phyloP scores from a whole-genome alignment of 108 stramenopile genomes.

The Chaetoceros muelleri region DNA sequence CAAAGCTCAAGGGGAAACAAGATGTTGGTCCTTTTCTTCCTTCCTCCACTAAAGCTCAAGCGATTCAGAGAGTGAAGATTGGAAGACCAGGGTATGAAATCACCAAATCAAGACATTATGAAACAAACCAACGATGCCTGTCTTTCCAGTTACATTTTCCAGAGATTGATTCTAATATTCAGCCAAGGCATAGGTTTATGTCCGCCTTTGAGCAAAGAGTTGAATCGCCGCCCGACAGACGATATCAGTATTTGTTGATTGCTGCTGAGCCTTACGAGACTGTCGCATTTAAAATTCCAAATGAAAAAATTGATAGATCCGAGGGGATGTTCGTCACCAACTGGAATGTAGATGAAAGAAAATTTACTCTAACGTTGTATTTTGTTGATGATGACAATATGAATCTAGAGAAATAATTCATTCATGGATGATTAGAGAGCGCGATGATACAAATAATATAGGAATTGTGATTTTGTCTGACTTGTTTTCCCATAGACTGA shows the following conservation, averaged over 20 bases:
- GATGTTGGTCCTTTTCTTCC: slow-evolving; percentile 17
- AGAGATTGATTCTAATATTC: slow-evolving; percentile 81
- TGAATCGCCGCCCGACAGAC: slow-evolving; percentile 90
- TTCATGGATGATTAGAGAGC: too few relatives aligned
- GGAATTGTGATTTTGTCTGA: too few relatives aligned
- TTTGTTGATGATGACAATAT: slow-evolving; percentile 52
- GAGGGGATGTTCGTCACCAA: slow-evolving; percentile 90
- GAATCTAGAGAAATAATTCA: too few relatives aligned
- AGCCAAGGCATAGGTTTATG: slow-evolving; percentile 99
- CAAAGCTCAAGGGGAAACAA: slow-evolving; percentile 37
- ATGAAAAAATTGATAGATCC: slow-evolving; percentile 85
- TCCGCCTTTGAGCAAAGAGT: slow-evolving; percentile 96
- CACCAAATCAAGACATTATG: slow-evolving; percentile 80
- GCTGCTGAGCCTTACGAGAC: slow-evolving; percentile 99
- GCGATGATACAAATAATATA: too few relatives aligned
- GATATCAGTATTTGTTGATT: slow-evolving; percentile 93
- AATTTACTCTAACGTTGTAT: slow-evolving; percentile 85
- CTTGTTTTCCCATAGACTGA: too few relatives aligned
- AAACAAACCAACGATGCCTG: slow-evolving; percentile 86
- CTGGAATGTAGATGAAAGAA: slow-evolving; percentile 88
- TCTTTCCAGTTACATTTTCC: slow-evolving; percentile 95
- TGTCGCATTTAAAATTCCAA: slow-evolving; percentile 98
- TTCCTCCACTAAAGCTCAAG: neutral
- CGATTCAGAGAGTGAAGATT: slow-evolving; percentile 61
- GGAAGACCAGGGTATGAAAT: slow-evolving; percentile 99